Base-by-base conservation (phyloP, 2,329 filamentous ascomycete genomes). In the Ophiostoma ulmi region DNA sequence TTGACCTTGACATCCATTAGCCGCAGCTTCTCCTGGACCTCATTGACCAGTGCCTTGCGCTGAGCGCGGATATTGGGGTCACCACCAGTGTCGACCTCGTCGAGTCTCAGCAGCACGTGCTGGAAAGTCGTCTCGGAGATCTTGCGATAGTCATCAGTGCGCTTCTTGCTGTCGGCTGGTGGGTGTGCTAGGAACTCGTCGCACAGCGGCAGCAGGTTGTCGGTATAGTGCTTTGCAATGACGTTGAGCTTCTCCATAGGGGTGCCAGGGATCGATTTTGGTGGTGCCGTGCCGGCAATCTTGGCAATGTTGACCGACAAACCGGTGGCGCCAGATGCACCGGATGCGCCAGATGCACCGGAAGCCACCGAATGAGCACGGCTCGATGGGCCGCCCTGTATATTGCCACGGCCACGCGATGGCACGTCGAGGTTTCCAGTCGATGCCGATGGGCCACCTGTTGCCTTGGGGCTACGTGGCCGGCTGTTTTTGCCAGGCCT, bases 61-160 rank as follows among this genome's bases (percentile, higher is more conserved):
- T 83, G 86, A 14, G 83, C 80, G 73, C 91, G 84, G 36, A 90
- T 87, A 14, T 89, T 87, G 11, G 81, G 78, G 74, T 91, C 87
- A 5, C 90, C 91, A 67, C 90, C 89, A 0, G 89, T 89, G 75
- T 94, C 91, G 2, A 94, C 87, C 31, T 85, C 88, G 77, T 95
- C 92, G 55, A 93, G 79, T 80, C 94, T 94, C 74, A 95, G 80
- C 52, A 94, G 77, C 2, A 93, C 87, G 75, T 93, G 90, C 73
- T 90, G 87, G 83, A 95, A 83, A 55, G 93, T 85, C 5, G 89
- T 91, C 81, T 95, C 92, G 4, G 87, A 89, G 22, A 95, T 79
- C 77, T 86, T 89, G 77, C 90, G 88, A 78, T 94, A 90, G 76
- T 94, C 90, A 44, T 93, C 91, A 17, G 86, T 85, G 68, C 86